phyloP scores from a whole-genome alignment of 2,329 filamentous ascomycete species.

The Talaromyces sp. region DNA sequence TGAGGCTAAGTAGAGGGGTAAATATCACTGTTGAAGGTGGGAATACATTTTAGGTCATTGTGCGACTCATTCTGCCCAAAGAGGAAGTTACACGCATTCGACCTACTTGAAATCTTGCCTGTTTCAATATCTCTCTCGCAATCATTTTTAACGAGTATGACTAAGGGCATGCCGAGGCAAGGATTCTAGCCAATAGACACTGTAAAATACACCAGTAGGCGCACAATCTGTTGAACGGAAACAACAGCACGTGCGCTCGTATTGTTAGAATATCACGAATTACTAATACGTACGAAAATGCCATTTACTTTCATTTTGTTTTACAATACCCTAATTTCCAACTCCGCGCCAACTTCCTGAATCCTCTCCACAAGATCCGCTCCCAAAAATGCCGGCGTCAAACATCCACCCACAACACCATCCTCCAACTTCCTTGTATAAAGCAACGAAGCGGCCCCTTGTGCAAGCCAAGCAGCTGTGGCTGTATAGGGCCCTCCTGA shows the following conservation, averaged over 20 bases:
- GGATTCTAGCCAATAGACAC: background rate
- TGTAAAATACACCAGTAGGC: background rate
- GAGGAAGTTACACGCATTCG: background rate
- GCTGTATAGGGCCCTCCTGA: background rate
- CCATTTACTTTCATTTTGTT: background rate
- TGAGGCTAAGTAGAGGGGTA: background rate
- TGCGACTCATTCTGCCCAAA: background rate
- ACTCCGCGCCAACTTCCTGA: background rate
- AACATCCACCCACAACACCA: background rate
- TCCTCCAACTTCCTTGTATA: background rate
- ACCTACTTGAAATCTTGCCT: background rate
- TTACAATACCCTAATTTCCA: background rate
- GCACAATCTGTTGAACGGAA: background rate
- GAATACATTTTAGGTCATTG: background rate
- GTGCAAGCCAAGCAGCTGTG: background rate
- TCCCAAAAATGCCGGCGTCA: background rate
- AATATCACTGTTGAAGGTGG: background rate
- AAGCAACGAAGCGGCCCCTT: background rate
- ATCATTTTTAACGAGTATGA: background rate
- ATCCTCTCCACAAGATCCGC: background rate
- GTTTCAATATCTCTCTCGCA: background rate
- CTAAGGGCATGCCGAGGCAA: background rate
- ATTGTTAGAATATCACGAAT: background rate
- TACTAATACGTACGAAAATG: background rate
- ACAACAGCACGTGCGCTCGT: background rate